Percentiles rank a stretch among this genome's conserved stretches.
Conservation (phyloP, 169 alveolate genomes). For the Eimeria brunetti region DNA sequence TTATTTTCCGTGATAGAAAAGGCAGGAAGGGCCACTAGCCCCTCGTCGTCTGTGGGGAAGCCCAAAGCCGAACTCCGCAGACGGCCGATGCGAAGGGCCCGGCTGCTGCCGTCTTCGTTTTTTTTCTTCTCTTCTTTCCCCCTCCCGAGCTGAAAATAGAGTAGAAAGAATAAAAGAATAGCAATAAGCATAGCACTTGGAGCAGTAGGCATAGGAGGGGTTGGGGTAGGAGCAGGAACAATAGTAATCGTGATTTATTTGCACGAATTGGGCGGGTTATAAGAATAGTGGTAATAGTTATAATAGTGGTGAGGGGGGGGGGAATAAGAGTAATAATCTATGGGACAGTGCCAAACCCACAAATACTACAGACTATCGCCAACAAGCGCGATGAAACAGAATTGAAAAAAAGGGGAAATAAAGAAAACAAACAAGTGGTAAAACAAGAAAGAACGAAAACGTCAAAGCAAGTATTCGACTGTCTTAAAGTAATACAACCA, state of each 20-base stretch:
- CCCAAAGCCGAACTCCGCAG: slow-evolving; percentile 44
- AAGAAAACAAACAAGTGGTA: not conserved
- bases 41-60: slow-evolving; percentile 68
- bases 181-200: not conserved
- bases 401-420: not conserved
- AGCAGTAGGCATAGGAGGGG: too few species aligned
- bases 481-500: too few species aligned
- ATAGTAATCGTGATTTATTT: too few species aligned
- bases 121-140: not conserved
- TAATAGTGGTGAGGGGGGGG: too few species aligned
- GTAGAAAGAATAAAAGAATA: not conserved
- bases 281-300: too few species aligned
- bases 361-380: too few species aligned
- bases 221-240: too few species aligned
- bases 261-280: too few species aligned
- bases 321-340: too few species aligned
- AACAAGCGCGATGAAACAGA: too few species aligned
- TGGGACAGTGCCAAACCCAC: too few species aligned
- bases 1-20: not conserved
- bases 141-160: not conserved
- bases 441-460: not conserved
- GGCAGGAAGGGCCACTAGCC: slow-evolving; percentile 76
- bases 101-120: not conserved
- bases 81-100: slow-evolving; percentile 12
- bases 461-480: not conserved